phyloP scores from a whole-genome alignment of 2,329 filamentous ascomycete species.

The Arthrinium phaeospermum region DNA sequence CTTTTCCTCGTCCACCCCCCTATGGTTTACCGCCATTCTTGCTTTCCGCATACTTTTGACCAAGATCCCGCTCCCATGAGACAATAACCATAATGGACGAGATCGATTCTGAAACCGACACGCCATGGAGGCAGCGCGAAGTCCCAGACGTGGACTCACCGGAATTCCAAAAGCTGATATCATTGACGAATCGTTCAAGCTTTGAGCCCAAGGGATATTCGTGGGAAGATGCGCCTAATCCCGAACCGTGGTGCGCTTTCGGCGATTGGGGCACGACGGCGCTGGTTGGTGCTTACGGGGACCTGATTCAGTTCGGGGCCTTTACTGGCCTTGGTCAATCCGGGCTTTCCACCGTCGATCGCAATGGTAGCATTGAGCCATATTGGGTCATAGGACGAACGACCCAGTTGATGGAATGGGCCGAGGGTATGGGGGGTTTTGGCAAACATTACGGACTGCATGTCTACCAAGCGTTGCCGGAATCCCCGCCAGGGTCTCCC shows the following conservation, averaged over 20 bases:
- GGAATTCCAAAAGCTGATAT: background rate
- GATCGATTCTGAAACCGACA: too few relatives aligned
- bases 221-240: background rate
- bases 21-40: background rate
- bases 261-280: slow-evolving; percentile 25
- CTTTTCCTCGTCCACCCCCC: background rate
- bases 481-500: too few relatives aligned
- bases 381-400: background rate
- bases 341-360: slow-evolving; percentile 23
- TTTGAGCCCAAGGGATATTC: background rate
- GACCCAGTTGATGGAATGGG: background rate
- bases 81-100: background rate
- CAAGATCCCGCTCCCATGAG: background rate
- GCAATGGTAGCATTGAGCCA: background rate
- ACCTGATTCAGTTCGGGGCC: slow-evolving; percentile 24
- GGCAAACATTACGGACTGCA: background rate
- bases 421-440: background rate
- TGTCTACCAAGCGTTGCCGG: background rate
- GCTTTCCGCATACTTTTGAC: background rate
- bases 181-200: background rate
- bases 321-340: slow-evolving; percentile 16
- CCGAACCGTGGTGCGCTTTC: background rate
- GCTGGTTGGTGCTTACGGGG: slow-evolving; percentile 22
- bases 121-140: too few relatives aligned
- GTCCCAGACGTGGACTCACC: too few relatives aligned